phyloP scores from a whole-genome alignment of 257 asterid species.

The Plectranthus barbatus region DNA sequence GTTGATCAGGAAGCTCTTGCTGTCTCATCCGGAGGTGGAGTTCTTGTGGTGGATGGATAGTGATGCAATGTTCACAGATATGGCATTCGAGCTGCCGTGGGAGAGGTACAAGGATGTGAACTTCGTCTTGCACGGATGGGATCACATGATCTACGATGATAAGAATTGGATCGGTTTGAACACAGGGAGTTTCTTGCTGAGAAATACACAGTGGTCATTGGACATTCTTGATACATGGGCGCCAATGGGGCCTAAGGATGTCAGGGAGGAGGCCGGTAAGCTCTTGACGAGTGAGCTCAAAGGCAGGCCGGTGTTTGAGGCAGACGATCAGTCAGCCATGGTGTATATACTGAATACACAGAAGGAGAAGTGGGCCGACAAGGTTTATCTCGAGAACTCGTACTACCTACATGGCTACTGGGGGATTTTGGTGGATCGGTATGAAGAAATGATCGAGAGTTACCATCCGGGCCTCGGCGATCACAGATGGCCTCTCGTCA shows the following conservation, averaged over 20 bases:
- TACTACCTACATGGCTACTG: conserved; percentile 51
- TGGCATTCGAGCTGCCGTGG: conserved; percentile 50
- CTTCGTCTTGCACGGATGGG: conserved; percentile 48
- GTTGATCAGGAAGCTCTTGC: conserved; percentile 31
- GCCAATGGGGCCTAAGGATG: conserved; percentile 49
- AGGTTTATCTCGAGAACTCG: conserved; percentile 36
- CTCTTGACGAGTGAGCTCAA: conserved; percentile 34
- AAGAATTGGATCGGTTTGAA: conserved; percentile 51
- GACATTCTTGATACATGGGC: conserved; percentile 46
- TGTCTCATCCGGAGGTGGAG: conserved; percentile 49
- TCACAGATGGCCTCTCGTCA: conserved; percentile 52
- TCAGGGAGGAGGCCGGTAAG: conserved; percentile 37
- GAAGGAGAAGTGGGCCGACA: conserved; percentile 50
- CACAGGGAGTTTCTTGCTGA: conserved; percentile 43
- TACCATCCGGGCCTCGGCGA: conserved; percentile 52
- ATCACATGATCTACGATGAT: conserved; percentile 32
- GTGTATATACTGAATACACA: conserved; percentile 41
- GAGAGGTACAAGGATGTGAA: conserved; percentile 43
- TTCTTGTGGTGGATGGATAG: conserved; percentile 63
- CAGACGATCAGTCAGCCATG: conserved; percentile 57
- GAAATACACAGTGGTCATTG: conserved; percentile 52
- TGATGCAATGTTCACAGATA: conserved; percentile 50
- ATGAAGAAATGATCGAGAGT: conserved; percentile 49
- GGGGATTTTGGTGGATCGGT: conserved; percentile 53
- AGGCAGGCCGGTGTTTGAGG: conserved; percentile 44